These are phyloP conservation scores for Paxillus involutus DNA, from an alignment of 768 basidiomycete species.

Conservation along the genomic window DNA sequence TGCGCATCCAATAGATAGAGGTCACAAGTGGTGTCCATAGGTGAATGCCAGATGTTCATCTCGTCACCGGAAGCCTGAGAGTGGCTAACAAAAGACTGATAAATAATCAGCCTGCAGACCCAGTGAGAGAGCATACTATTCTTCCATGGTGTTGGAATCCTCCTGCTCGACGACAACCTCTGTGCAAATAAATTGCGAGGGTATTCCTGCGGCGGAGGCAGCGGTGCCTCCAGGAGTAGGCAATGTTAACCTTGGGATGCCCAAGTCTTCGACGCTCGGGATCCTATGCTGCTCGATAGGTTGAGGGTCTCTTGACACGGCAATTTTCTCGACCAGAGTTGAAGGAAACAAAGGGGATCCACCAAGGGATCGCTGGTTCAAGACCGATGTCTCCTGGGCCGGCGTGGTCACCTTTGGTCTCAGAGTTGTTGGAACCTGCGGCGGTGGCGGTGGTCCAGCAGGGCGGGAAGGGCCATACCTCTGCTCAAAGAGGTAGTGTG, in stretches of 20 bases:
- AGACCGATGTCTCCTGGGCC: neutral
- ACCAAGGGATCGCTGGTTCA: too few species aligned
- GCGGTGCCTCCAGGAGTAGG: too few species aligned
- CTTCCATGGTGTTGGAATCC: neutral
- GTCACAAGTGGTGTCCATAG: neutral
- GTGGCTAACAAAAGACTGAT: neutral
- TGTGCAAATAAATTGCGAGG: neutral
- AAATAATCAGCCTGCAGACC: neutral
- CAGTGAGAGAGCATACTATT: neutral
- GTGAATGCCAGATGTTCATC: too few species aligned
- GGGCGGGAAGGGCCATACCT: neutral
- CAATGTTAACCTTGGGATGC: too few species aligned
- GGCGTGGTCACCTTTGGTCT: neutral
- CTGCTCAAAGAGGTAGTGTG: neutral
- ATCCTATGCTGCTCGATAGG: too few species aligned
- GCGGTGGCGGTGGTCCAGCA: neutral
- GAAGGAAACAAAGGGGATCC: neutral
- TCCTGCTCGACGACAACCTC: neutral
- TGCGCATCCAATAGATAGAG: neutral
- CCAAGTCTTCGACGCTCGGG: too few species aligned
- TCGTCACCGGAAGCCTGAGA: neutral
- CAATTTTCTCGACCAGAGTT: too few species aligned
- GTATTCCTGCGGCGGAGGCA: neutral
- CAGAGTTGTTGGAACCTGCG: neutral
- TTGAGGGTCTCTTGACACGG: neutral